Evolutionary conservation across 371 early-diverging fungal genomes (phyloP).

Genomic region (Blastocladiella emersonii): DNA sequence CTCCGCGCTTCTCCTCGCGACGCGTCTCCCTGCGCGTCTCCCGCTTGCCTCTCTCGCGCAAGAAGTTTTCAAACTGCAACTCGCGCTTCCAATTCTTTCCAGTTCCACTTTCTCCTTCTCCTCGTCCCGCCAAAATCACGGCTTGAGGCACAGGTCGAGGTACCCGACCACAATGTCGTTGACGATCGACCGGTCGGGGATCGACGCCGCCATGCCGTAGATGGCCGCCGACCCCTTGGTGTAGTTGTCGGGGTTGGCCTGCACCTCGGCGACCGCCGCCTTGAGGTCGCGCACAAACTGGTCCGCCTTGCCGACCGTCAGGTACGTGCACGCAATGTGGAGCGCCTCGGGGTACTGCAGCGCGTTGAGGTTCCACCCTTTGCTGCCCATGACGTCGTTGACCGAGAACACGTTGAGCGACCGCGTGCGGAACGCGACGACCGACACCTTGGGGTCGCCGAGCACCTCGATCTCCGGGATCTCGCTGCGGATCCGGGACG

Average conservation of each 20-base stretch:
- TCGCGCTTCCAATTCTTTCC: too few species aligned
- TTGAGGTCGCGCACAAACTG: slow-evolving; percentile 64
- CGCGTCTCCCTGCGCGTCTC: too few species aligned
- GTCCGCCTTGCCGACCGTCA: slow-evolving; percentile 48
- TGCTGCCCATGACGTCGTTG: slow-evolving; percentile 54
- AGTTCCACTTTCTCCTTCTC: too few species aligned
- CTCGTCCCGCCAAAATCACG: slow-evolving; percentile 21
- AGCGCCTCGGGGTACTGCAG: slow-evolving; percentile 80
- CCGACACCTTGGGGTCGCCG: slow-evolving; percentile 72
- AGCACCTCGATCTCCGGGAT: slow-evolving; percentile 65
- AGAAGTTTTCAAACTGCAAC: too few species aligned
- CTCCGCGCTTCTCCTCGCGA: too few species aligned
- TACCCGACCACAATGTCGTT: slow-evolving; percentile 73
- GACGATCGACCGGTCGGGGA: slow-evolving; percentile 71
- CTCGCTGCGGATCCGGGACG: slow-evolving; percentile 31
- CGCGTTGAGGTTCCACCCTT: slow-evolving; percentile 76
- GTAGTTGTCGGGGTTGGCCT: slow-evolving; percentile 43
- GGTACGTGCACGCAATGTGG: slow-evolving; percentile 79
- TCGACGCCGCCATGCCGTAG: slow-evolving; percentile 76
- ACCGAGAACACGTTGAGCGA: slow-evolving; percentile 67
- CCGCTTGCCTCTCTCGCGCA: too few species aligned
- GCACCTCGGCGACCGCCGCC: slow-evolving; percentile 49
- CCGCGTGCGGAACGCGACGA: slow-evolving; percentile 63
- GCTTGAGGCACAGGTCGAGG: slow-evolving; percentile 70
- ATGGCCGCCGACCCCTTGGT: slow-evolving; percentile 68